A percentile compares a stretch with the other conserved stretches of the same genome.
Evolutionary conservation across 2,329 filamentous ascomycete species (phyloP).

Genomic region (Elsinoe necatrix): DNA sequence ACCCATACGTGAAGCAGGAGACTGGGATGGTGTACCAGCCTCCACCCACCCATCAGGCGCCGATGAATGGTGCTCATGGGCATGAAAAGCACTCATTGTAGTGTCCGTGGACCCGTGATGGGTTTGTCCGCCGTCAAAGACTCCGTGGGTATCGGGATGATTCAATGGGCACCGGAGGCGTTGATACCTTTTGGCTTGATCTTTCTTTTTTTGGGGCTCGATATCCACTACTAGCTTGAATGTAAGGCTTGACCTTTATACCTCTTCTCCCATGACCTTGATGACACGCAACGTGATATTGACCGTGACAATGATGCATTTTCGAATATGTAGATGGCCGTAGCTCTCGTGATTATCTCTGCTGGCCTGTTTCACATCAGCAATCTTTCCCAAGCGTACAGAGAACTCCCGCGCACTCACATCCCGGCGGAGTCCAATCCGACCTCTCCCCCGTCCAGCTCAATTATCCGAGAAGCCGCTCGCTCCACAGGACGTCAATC

Average conservation of each 20-base stretch:
- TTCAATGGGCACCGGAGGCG: background rate
- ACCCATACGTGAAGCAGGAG: slow-evolving; percentile 3
- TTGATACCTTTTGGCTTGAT: background rate
- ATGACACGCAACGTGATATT: background rate
- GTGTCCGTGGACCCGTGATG: background rate
- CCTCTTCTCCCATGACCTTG: background rate
- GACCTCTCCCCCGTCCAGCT: too few species aligned
- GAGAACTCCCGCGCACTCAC: too few species aligned
- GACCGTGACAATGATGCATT: background rate
- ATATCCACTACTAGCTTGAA: background rate
- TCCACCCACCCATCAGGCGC: background rate
- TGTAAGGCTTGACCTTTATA: background rate
- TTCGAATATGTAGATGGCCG: background rate
- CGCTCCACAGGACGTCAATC: too few species aligned
- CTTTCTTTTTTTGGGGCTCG: background rate
- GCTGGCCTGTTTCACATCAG: too few species aligned
- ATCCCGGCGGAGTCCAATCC: too few species aligned
- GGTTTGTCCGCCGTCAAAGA: background rate
- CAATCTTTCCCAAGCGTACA: too few species aligned
- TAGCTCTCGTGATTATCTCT: background rate
- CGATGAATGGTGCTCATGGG: background rate
- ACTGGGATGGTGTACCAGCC: slow-evolving; percentile 13
- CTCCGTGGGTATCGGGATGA: too few species aligned
- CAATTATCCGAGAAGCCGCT: too few species aligned
- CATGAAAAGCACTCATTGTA: background rate